Evolutionary conservation across 1,284 basidiomycete genomes (phyloP), one percentile per base, ranked within the genome.

Genomic region (Afroboletus lepidellus): DNA sequence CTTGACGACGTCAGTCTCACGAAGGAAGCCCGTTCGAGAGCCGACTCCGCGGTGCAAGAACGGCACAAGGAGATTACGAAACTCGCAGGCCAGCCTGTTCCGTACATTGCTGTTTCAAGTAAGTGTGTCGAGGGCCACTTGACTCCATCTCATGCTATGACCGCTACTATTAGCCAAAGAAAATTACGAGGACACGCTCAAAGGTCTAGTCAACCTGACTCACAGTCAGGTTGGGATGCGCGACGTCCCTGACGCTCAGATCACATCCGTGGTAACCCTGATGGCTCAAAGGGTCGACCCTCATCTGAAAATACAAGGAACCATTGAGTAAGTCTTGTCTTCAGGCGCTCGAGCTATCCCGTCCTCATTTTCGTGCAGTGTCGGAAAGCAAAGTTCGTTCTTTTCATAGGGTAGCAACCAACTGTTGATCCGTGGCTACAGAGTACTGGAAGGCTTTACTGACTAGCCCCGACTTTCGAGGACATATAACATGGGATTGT

Each of bases 361-460:
- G 3, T n/a, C 8, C 36, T 48, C 21, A 48, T 16, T 36, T 23
- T 25, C 7, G 11, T 36, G 8, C 33, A 55, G 53, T 33, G 23
- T 55, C 2, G 53, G 52, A 8, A 54, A 9, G 30, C 25, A 38
- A 50, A 30, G 48, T 45, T 32, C 16, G 25, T 27, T 45, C 23
- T 8, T 24, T 42, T 16, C 5, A 20, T 38, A 15, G 41, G 15
- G n/a, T 21, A 29, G 33, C 25, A 9, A 36, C 18, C 6, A 21
- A 44, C 5, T 9, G 44, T 25, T 50, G 36, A 50, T 23, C 3
- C 5, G 27, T 38, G 15, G 8, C 30, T 25, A 9, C 30, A 50
- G 46, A 12, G 15, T 56, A 56, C 34, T 56, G 54, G 54, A 51
- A 43, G 27, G 54, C 53, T 4, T 29, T 56, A 29, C 23, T 38